A percentile compares a stretch with the other conserved stretches of the same genome.
These are phyloP conservation scores for Peronospora tabacina DNA, from an alignment of 352 stramenopile genomes.

Conservation along the genomic window DNA sequence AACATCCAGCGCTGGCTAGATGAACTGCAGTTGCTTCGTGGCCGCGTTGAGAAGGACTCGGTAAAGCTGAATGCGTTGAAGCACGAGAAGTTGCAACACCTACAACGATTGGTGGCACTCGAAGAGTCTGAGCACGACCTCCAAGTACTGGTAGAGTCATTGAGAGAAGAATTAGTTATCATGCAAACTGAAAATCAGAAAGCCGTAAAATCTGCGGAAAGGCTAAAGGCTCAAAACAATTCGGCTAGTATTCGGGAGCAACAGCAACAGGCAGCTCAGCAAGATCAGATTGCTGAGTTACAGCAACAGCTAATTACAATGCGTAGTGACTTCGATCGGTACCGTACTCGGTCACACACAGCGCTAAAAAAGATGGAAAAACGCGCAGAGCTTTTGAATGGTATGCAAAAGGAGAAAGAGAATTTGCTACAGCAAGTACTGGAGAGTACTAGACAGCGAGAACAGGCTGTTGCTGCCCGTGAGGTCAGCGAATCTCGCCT, in stretches of 20 bases:
- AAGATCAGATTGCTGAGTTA: slow-evolving; percentile 26
- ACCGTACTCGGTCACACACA: slow-evolving; percentile 54
- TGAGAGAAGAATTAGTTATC: slow-evolving; percentile 21
- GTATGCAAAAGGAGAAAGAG: slow-evolving; percentile 73
- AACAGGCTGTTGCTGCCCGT: slow-evolving; percentile 13
- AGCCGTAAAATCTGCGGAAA: slow-evolving; percentile 10
- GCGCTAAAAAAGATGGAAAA: slow-evolving; percentile 81
- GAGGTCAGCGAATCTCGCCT: slow-evolving; percentile 13
- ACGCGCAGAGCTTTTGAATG: slow-evolving; percentile 65
- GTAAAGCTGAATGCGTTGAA: slow-evolving; percentile 10
- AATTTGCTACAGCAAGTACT: slow-evolving; percentile 22
- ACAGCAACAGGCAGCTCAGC: slow-evolving; percentile 18
- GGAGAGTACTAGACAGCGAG: slow-evolving; percentile 18
- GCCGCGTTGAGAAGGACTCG: slow-evolving; percentile 4
- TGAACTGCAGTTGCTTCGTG: slow-evolving; percentile 18
- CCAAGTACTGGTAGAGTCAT: slow-evolving; percentile 15
- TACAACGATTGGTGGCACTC: slow-evolving; percentile 13
- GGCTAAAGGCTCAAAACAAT: slow-evolving; percentile 14
- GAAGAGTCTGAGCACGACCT: slow-evolving; percentile 18
- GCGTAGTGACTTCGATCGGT: slow-evolving; percentile 55
- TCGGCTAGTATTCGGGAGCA: slow-evolving; percentile 18
- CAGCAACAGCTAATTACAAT: slow-evolving; percentile 33
- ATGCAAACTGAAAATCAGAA: slow-evolving; percentile 17
- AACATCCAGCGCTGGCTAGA: slow-evolving; percentile 22
- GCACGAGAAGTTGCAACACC: slow-evolving; percentile 14